phyloP scores from a whole-genome alignment of 176 grass and related monocot species.

The Oryza meyeriana region DNA sequence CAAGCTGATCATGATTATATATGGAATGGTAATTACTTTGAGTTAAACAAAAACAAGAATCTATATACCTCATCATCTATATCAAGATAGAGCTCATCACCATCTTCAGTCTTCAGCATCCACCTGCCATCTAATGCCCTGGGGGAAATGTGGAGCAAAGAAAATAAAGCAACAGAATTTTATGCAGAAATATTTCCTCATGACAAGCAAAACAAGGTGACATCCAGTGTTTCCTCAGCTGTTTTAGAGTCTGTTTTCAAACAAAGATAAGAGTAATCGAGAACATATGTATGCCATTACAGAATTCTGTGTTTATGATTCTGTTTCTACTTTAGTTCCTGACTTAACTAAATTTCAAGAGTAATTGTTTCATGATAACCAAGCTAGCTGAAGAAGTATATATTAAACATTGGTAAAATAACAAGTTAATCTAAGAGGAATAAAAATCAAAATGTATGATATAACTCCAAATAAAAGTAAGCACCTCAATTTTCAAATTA shows the following conservation, averaged over 20 bases:
- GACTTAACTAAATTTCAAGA: neutral
- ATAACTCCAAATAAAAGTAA: neutral
- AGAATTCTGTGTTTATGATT: neutral
- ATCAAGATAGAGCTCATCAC: conserved; percentile 63
- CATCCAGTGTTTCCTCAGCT: neutral
- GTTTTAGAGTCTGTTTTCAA: neutral
- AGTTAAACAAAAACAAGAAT: conserved; percentile 9
- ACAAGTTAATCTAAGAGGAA: conserved; percentile 11
- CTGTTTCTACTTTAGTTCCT: neutral
- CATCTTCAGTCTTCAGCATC: conserved; percentile 47
- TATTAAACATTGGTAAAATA: neutral
- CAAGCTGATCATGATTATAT: conserved; percentile 12
- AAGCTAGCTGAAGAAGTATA: neutral
- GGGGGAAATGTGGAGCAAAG: conserved; percentile 10
- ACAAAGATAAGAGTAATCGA: neutral
- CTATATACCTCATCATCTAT: conserved; percentile 75
- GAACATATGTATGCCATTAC: neutral
- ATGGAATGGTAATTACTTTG: neutral
- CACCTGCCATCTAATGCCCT: conserved; percentile 75
- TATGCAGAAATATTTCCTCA: neutral
- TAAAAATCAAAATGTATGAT: neutral
- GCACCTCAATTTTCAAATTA: conserved; percentile 8
- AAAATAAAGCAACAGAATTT: conserved; percentile 3
- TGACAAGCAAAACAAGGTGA: neutral
- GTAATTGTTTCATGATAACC: neutral